A percentile compares a stretch with the other conserved stretches of the same genome.
These are phyloP conservation scores for Solanum neorickii DNA, from an alignment of 257 asterid genomes.

Conservation along the genomic window DNA sequence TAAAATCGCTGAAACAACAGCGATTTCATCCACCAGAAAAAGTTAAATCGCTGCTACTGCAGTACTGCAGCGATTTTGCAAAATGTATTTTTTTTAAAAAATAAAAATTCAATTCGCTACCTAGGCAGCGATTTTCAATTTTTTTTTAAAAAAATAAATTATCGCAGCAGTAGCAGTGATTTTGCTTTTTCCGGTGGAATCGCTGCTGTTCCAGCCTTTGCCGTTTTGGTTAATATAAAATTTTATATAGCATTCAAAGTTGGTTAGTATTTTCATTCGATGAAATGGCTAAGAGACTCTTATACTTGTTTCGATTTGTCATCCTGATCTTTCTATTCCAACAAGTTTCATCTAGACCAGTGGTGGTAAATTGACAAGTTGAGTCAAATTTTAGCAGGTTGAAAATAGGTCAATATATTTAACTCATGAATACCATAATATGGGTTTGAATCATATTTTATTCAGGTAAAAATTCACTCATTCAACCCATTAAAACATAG, in stretches of 20 bases:
- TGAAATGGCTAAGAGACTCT: not conserved
- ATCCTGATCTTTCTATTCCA: not conserved
- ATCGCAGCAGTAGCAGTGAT: too few relatives aligned
- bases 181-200: too few relatives aligned
- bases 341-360: not conserved
- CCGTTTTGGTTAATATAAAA: too few relatives aligned
- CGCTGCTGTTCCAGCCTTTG: too few relatives aligned
- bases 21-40: too few relatives aligned
- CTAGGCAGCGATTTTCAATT: too few relatives aligned
- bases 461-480: not conserved
- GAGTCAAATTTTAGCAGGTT: not conserved
- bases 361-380: not conserved
- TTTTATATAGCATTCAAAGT: not conserved
- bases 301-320: not conserved
- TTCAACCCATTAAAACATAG: not conserved
- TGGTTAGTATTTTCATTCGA: not conserved
- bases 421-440: not conserved
- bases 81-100: too few relatives aligned
- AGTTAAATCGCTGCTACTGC: too few relatives aligned
- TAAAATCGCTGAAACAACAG: too few relatives aligned
- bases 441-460: not conserved
- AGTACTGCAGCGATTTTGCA: too few relatives aligned
- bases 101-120: too few relatives aligned
- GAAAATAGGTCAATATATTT: not conserved
- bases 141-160: too few relatives aligned